phyloP scores from a whole-genome alignment of 768 basidiomycete species.

The Hericium rajendrae region DNA sequence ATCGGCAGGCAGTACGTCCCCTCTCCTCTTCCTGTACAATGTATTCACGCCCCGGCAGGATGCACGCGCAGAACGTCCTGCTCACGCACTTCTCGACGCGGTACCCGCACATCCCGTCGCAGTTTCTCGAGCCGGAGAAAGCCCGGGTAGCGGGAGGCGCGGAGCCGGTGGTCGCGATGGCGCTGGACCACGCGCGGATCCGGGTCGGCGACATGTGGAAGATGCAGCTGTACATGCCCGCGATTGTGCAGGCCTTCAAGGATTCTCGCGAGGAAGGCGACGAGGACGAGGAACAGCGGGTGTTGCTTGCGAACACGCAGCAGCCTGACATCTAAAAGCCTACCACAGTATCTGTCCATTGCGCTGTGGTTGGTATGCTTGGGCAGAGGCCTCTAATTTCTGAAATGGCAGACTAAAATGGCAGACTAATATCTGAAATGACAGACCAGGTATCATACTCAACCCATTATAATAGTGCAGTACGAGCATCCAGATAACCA shows the following conservation, averaged over 20 bases:
- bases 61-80: constrained; percentile 78
- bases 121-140: background rate
- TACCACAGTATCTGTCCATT: too few species aligned
- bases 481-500: too few species aligned
- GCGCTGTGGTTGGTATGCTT: too few species aligned
- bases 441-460: too few species aligned
- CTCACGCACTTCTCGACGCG: constrained; percentile 94
- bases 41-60: too few species aligned
- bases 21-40: too few species aligned
- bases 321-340: background rate
- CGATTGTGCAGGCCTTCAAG: constrained; percentile 54
- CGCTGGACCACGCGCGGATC: constrained; percentile 73
- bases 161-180: constrained; percentile 46
- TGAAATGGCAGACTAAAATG: too few species aligned
- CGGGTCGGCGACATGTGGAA: constrained; percentile 80
- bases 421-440: too few species aligned
- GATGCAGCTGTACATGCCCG: constrained; percentile 63
- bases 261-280: constrained; percentile 44
- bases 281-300: constrained; percentile 15
- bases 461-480: too few species aligned
- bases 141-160: background rate
- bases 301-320: constrained; percentile 5
- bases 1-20: constrained; percentile 55
- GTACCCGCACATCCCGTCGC: constrained; percentile 72
- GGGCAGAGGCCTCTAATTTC: too few species aligned